Base-by-base conservation (phyloP, 2,329 filamentous ascomycete species). In the Trichoderma hamatum region DNA sequence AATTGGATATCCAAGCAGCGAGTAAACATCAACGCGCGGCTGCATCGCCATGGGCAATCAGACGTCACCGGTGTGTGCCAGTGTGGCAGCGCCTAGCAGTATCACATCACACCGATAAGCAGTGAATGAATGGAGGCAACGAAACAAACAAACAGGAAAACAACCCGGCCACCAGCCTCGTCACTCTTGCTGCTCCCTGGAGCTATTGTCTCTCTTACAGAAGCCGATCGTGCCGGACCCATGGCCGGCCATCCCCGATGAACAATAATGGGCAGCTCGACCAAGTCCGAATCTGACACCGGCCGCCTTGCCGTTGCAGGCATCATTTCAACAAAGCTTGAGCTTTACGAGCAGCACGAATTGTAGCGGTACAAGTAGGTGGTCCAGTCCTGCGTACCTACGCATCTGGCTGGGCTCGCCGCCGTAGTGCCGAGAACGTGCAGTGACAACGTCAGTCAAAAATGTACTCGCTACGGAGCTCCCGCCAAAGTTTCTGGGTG, bases 371-470 rank as follows among this genome's bases (percentile, higher is more conserved):
- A 49, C 46, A 21, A 11, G n/a, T n/a, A 32, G 19, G 26, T 19
- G 34, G 26, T 34, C 7, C 19, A 55, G 26, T 34, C 7, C 16
- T 54, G n/a, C n/a, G n/a, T n/a, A n/a, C n/a, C n/a, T 54, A 39
- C 36, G 61, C 51, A 43, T 59, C 21, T 30, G 49, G 54, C 39
- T 43, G 39, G 39, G 39, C 49, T n/a, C 60, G 61, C 61, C 61
- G 61, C 32, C 30, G 49, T 64, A 55, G 61, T 55, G 61, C 61
- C 61, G 61, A 64, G 61, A 43, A 26, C 49, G 52, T 34, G 26
- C 51, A 55, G 52, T 46, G 26, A 26, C 51, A 30, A 28, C 14
- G 13, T 26, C 39, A 43, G 39, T n/a, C 39, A n/a, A 43, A 13
- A 26, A 54, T 30, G 46, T 24, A 21, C 36, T 43, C 16, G 39